Conservation (phyloP, 192 early-diverging fungal genomes). For the Mortierella antarctica region DNA sequence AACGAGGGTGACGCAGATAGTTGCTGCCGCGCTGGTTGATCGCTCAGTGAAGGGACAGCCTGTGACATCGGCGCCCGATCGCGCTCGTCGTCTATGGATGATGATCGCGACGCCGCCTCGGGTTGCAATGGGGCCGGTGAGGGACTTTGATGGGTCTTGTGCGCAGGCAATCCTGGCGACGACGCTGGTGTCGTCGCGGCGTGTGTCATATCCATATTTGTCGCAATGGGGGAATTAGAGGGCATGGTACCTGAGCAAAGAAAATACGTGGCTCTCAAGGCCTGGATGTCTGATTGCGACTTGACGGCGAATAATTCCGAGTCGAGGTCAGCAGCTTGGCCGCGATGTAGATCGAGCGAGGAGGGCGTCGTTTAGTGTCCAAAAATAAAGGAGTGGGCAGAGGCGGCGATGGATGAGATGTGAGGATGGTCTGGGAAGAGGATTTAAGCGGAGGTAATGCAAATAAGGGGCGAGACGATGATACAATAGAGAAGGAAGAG, state of each 20-base stretch:
- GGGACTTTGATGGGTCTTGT: background rate
- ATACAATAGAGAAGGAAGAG: background rate
- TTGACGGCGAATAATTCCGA: no score
- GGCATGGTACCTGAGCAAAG: background rate
- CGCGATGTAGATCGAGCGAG: background rate
- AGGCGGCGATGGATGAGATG: background rate
- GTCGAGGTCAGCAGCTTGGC: no score
- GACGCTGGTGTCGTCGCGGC: conserved; percentile 5
- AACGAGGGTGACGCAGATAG: conserved; percentile 3
- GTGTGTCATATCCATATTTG: conserved; percentile 5
- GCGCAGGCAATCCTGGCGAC: conserved; percentile 10
- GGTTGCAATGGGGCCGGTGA: conserved; percentile 13
- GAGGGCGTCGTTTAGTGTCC: background rate
- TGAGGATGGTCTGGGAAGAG: background rate
- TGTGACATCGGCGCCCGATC: background rate
- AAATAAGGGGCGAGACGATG: background rate
- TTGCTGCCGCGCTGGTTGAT: background rate
- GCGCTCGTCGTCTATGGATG: conserved; percentile 1
- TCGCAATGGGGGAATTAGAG: background rate
- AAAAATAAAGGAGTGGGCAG: background rate
- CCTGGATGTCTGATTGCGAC: no score
- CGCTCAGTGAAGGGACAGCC: background rate
- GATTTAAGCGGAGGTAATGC: background rate
- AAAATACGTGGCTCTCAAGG: background rate
- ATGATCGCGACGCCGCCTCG: background rate